Conservation (phyloP, 345 rosid species). For the Psidium guajava region DNA sequence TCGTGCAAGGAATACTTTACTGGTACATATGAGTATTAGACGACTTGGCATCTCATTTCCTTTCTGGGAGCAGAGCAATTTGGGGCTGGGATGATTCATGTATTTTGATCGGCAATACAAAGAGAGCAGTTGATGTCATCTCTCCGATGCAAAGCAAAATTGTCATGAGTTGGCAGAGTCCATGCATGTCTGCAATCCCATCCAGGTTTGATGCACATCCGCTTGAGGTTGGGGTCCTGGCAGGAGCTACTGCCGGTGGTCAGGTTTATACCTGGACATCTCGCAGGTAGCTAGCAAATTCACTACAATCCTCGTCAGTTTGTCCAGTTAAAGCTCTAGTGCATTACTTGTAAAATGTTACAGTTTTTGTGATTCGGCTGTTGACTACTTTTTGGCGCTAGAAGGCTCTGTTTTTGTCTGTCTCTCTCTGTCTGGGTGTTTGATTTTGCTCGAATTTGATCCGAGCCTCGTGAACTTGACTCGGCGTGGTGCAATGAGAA, state of each 20-base stretch:
- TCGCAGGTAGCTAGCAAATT: slow-evolving; percentile 5
- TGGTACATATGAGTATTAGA: not conserved
- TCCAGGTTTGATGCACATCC: slow-evolving; percentile 72
- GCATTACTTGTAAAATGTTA: not conserved
- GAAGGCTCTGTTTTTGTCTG: not conserved
- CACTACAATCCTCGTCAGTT: not conserved
- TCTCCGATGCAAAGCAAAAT: slow-evolving; percentile 18
- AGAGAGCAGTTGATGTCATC: slow-evolving; percentile 57
- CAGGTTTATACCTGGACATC: slow-evolving; percentile 65
- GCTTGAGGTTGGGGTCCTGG: slow-evolving; percentile 44
- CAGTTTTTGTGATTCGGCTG: not conserved
- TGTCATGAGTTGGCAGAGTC: slow-evolving; percentile 29
- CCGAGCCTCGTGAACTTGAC: not conserved
- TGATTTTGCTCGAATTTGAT: not conserved
- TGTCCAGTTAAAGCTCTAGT: not conserved
- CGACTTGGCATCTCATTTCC: not conserved
- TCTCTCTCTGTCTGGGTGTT: not conserved
- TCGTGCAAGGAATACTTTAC: not conserved
- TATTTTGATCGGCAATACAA: slow-evolving; percentile 51
- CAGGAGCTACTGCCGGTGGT: slow-evolving; percentile 64
- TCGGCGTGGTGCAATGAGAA: not conserved
- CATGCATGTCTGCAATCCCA: slow-evolving; percentile 45
- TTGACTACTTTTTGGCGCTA: not conserved
- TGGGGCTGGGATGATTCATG: slow-evolving; percentile 95
- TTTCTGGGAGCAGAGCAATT: slow-evolving; percentile 33